Evolutionary conservation across 352 stramenopile genomes (phyloP).

Genomic region (Pythium aphanidermatum): DNA sequence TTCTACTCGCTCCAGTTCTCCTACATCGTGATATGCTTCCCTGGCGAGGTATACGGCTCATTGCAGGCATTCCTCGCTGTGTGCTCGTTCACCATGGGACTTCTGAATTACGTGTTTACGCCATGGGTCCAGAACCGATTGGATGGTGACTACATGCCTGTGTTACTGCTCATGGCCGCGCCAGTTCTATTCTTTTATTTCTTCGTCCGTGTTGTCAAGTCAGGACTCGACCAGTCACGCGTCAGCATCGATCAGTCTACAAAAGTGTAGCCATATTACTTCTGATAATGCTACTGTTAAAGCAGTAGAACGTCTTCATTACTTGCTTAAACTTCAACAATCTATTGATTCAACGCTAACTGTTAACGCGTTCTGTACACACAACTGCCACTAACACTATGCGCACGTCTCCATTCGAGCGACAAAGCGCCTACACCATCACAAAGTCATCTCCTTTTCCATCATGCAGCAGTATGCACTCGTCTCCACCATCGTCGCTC

Average conservation of each 20-base stretch:
- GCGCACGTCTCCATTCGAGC: no score
- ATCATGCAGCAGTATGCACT: background rate
- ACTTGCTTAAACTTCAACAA: no score
- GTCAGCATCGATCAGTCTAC: no score
- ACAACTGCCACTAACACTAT: no score
- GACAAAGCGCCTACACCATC: no score
- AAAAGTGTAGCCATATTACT: no score
- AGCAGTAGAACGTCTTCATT: no score
- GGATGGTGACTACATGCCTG: conserved; percentile 50
- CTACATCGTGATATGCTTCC: conserved; percentile 81
- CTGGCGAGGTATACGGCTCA: conserved; percentile 64
- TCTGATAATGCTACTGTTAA: no score
- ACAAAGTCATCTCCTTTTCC: conserved; percentile 7
- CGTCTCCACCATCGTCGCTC: background rate
- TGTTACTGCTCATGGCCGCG: conserved; percentile 40
- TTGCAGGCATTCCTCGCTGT: conserved; percentile 65
- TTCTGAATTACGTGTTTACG: conserved; percentile 74
- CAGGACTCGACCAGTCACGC: conserved; percentile 1
- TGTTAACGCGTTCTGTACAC: no score
- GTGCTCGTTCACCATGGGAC: conserved; percentile 48
- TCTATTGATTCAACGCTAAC: background rate
- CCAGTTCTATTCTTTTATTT: conserved; percentile 52
- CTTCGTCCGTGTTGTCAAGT: conserved; percentile 40
- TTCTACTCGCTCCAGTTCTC: conserved; percentile 69
- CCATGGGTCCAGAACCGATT: conserved; percentile 61